phyloP scores from a whole-genome alignment of 768 basidiomycete species.

The Heimioporus sp. region DNA sequence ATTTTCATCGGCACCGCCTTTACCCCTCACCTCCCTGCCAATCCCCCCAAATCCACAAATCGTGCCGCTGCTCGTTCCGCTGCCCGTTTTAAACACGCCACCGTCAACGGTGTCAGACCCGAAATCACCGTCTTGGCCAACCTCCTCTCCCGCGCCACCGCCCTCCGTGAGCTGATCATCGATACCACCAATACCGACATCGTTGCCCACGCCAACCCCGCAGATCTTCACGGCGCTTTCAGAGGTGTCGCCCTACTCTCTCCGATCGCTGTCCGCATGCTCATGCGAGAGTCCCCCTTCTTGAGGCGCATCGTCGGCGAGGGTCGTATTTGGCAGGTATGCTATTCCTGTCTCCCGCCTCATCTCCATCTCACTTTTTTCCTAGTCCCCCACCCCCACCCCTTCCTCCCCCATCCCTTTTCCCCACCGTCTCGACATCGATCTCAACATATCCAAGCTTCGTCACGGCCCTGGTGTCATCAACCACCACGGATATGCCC shows the following conservation, averaged over 20 bases:
- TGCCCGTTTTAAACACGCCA: neutral
- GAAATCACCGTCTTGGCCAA: conserved; percentile 12
- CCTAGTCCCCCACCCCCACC: conserved; percentile 13
- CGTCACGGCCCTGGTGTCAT: conserved; percentile 12
- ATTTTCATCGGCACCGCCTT: conserved; percentile 16
- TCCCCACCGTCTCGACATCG: conserved; percentile 5
- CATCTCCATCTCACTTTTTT: neutral
- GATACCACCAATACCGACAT: conserved; percentile 9
- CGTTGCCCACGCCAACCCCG: neutral
- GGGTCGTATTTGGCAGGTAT: conserved; percentile 54
- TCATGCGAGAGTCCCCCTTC: conserved; percentile 38
- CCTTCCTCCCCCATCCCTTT: conserved; percentile 7
- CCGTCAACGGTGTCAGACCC: neutral
- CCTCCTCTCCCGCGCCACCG: conserved; percentile 14
- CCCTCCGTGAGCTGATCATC: conserved; percentile 16
- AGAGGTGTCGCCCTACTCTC: conserved; percentile 33
- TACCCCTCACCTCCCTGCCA: neutral
- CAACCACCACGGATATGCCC: conserved; percentile 12
- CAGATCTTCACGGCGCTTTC: neutral
- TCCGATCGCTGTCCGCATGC: conserved; percentile 38
- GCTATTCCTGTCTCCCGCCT: neutral
- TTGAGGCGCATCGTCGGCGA: conserved; percentile 49
- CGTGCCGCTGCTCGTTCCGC: neutral
- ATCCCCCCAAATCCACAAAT: neutral
- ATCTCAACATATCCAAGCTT: conserved; percentile 11